Evolutionary conservation across 1,284 basidiomycete species (phyloP), one percentile per base, ranked within the genome.

Genomic region (Gomphus sp.): DNA sequence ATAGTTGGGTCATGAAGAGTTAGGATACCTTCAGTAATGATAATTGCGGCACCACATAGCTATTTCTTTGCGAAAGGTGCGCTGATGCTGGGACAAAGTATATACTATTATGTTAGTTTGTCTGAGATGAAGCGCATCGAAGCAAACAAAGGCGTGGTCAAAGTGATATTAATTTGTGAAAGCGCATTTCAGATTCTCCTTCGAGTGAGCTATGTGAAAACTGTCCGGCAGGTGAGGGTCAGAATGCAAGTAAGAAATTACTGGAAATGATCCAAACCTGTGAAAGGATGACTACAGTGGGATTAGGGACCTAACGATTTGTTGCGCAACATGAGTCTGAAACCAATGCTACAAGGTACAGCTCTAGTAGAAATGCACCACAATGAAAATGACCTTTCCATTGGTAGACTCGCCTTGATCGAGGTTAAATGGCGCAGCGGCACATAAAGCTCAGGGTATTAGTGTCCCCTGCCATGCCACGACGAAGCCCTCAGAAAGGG

Each of bases 11-110:
- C 92, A 62, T 93, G 85, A 45, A 99, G 73, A 2, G 91, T 84
- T 82, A 98, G 87, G 62, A 98, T 95, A 3, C 96, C 96, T 68
- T 99, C 95, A 22, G 89, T 86, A 62, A 98, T 95, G 66, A 98
- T 89, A 52, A 98, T 90, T n/a, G 89, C 85, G 4, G 94, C 93
- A 1, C 96, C 96, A 70, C 98, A 99, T 0, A 98, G 76, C 72
- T 98, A 97, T 67, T 92, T 90, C 37, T 82, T 90, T 68, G 96
- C 91, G 22, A 3, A 84, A 76, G 58, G 91, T 73, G 39, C 96
- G 80, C 68, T 98, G 93, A 73, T 99, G 96, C 64, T 92, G 80
- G 18, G 82, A 79, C 70, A 99, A 99, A 1, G 93, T 96, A 72
- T 99, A 99, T 10, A 96, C 83, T 0, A 96, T 96, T 58, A 98